Percentiles rank a stretch among this genome's conserved stretches.
phyloP scores from a whole-genome alignment of 2,329 filamentous ascomycete genomes.

The Trichoderma harzianum region DNA sequence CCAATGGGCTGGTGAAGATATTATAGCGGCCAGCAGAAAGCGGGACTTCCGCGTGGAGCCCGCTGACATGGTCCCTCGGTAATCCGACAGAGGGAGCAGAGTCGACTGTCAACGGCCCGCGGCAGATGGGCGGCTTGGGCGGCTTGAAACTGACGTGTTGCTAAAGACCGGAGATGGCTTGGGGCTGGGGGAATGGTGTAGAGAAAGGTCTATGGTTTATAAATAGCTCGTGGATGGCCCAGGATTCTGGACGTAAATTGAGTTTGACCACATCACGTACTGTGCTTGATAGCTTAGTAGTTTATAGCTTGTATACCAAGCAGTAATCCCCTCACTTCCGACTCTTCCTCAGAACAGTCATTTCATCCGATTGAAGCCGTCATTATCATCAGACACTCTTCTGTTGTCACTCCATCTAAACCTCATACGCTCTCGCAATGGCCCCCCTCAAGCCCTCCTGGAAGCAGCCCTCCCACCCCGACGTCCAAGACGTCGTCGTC shows the following conservation, averaged over 20 bases:
- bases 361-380: neutral
- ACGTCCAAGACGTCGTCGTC: conserved; percentile 55
- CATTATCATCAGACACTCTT: neutral
- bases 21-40: too few species aligned
- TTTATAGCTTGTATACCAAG: neutral
- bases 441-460: conserved; percentile 57
- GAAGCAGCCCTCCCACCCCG: conserved; percentile 58
- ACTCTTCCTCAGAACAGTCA: neutral
- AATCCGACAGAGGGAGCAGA: neutral
- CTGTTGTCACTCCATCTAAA: neutral
- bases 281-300: neutral
- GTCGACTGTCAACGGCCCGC: neutral
- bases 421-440: conserved; percentile 34
- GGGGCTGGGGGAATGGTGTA: neutral
- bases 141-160: neutral
- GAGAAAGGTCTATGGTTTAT: neutral
- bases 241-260: neutral
- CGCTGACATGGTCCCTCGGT: conserved; percentile 2
- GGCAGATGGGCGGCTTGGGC: neutral
- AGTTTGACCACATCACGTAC: neutral
- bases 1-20: neutral
- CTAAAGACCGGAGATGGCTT: neutral
- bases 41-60: neutral
- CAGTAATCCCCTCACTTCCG: neutral
- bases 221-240: neutral